Percentiles rank a stretch among this genome's conserved stretches.
Evolutionary conservation across 2,329 filamentous ascomycete genomes (phyloP).

Genomic region (Malbranchea zuffiana): DNA sequence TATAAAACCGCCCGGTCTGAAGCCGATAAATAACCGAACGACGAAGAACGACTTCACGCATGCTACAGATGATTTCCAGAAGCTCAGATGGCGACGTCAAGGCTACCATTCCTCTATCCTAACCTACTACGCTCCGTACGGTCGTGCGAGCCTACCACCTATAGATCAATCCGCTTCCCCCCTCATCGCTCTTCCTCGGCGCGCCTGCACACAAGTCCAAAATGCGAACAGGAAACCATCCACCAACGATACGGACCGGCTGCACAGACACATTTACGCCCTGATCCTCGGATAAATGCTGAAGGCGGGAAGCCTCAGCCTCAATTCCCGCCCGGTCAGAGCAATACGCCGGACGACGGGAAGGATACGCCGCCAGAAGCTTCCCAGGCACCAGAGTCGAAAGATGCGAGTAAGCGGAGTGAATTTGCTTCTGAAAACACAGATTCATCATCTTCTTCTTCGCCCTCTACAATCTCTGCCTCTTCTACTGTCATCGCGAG

Average conservation of each 20-base stretch:
- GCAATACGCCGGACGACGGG: conserved; percentile 11
- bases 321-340: neutral
- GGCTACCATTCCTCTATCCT: conserved; percentile 59
- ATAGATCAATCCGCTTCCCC: conserved; percentile 33
- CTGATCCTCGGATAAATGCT: conserved; percentile 18
- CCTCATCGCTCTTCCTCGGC: conserved; percentile 16
- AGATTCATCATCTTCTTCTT: conserved; percentile 4
- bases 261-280: conserved; percentile 31
- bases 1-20: too few relatives aligned
- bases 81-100: conserved; percentile 46
- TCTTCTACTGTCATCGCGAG: conserved; percentile 8
- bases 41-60: too few relatives aligned
- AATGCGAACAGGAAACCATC: conserved; percentile 27
- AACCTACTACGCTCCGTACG: conserved; percentile 50
- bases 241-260: conserved; percentile 39
- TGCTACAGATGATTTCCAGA: too few relatives aligned
- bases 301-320: conserved; percentile 6
- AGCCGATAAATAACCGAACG: too few relatives aligned
- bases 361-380: too few relatives aligned
- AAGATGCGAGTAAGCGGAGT: conserved; percentile 15
- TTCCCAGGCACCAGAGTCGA: conserved; percentile 20
- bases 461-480: neutral
- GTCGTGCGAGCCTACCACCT: conserved; percentile 37
- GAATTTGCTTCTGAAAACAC: conserved; percentile 3
- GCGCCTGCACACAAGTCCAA: conserved; percentile 30